Evolutionary conservation across 1,139 yeast genomes (phyloP).

Genomic region (Candida neerlandica): DNA sequence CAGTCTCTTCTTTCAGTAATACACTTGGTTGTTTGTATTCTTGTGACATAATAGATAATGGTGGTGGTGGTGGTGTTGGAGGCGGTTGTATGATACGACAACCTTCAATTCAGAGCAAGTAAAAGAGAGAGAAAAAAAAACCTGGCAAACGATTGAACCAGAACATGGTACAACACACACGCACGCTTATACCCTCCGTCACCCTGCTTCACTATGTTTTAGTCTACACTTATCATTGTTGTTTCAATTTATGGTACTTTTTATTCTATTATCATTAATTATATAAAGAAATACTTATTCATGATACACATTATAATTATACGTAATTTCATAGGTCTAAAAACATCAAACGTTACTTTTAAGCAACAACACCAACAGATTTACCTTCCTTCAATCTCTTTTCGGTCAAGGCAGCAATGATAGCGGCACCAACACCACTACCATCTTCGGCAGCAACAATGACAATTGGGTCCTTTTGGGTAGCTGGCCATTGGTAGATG

Average conservation of each 20-base stretch:
- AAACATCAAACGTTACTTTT: background rate
- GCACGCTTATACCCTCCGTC: no score
- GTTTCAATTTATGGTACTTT: background rate
- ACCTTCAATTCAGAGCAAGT: background rate
- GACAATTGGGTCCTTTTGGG: constrained; percentile 70
- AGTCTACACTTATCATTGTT: background rate
- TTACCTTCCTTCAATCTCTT: constrained; percentile 69
- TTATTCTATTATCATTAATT: background rate
- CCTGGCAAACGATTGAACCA: background rate
- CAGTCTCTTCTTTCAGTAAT: background rate
- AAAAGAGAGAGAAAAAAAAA: background rate
- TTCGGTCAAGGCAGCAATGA: constrained; percentile 92
- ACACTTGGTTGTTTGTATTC: background rate
- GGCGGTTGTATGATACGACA: background rate
- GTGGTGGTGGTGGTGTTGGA: background rate
- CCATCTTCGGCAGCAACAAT: constrained; percentile 97
- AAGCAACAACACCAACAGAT: constrained; percentile 62
- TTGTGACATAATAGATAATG: constrained; percentile 1
- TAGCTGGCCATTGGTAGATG: constrained; percentile 73
- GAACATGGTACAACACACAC: background rate
- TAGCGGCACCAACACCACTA: constrained; percentile 97
- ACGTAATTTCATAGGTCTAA: background rate
- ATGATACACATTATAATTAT: constrained; percentile 2
- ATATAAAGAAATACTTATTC: background rate
- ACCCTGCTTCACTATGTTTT: no score